Conservation (phyloP, 306 rosid genomes). For the Malus orientalis region DNA sequence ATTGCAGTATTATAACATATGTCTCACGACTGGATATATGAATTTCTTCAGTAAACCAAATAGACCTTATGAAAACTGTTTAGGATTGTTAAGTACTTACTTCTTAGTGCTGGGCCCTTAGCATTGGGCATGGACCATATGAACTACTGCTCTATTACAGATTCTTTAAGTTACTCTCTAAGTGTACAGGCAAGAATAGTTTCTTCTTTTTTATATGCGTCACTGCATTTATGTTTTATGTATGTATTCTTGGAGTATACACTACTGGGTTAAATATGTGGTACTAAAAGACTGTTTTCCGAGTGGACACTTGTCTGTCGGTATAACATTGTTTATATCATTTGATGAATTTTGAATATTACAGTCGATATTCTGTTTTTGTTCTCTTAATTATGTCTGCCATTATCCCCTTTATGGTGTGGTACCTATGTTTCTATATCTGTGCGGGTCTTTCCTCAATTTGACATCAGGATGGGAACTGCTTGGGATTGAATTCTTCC, state of each 20-base stretch:
- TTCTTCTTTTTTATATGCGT: not conserved
- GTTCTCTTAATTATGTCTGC: not conserved
- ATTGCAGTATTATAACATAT: not conserved
- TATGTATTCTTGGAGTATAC: not conserved
- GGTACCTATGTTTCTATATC: not conserved
- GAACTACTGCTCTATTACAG: not conserved
- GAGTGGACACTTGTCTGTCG: not conserved
- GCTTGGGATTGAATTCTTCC: conserved; percentile 61
- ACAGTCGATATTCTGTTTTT: not conserved
- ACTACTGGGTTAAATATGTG: not conserved
- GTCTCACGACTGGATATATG: not conserved
- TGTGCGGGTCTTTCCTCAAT: conserved; percentile 15
- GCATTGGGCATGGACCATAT: not conserved
- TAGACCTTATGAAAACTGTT: not conserved
- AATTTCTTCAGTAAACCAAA: not conserved
- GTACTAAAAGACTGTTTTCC: not conserved
- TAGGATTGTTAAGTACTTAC: not conserved
- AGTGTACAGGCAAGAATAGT: not conserved
- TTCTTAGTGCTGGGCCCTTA: not conserved
- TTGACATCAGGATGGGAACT: conserved; percentile 48
- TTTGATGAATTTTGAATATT: not conserved
- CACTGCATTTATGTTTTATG: not conserved
- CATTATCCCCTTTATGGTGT: not conserved
- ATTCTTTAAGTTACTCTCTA: not conserved
- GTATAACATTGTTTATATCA: not conserved